A percentile compares a stretch with the other conserved stretches of the same genome.
Conservation (phyloP, 2,329 filamentous ascomycete species). For the Colletotrichum incanum region DNA sequence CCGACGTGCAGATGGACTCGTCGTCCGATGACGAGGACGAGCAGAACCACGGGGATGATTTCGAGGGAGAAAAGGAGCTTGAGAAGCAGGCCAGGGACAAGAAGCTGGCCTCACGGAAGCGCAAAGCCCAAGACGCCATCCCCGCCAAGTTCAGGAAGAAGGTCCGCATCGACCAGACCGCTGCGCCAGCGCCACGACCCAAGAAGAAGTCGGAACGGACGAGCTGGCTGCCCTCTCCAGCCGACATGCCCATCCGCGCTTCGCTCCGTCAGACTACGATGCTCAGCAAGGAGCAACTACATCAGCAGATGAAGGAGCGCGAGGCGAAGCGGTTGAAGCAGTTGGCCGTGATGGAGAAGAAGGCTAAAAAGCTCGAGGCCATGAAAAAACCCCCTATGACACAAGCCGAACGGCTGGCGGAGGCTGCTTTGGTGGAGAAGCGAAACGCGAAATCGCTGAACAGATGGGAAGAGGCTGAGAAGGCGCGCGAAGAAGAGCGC, state of each 20-base stretch:
- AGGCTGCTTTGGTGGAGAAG: slow-evolving; percentile 87
- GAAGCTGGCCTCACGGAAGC: slow-evolving; percentile 79
- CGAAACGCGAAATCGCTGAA: slow-evolving; percentile 92
- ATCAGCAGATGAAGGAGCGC: slow-evolving; percentile 82
- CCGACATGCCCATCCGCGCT: slow-evolving; percentile 71
- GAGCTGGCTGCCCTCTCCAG: slow-evolving; percentile 70
- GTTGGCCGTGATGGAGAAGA: slow-evolving; percentile 76
- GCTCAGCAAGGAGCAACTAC: slow-evolving; percentile 73
- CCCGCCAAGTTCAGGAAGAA: slow-evolving; percentile 81
- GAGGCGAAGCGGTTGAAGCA: slow-evolving; percentile 81
- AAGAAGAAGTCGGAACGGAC: slow-evolving; percentile 74
- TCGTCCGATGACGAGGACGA: slow-evolving; percentile 89
- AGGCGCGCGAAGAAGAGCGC: slow-evolving; percentile 87
- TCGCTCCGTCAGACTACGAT: slow-evolving; percentile 72
- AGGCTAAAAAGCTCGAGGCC: slow-evolving; percentile 79
- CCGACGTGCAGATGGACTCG: slow-evolving; percentile 89
- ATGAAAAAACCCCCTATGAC: slow-evolving; percentile 87
- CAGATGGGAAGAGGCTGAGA: slow-evolving; percentile 94
- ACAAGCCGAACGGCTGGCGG: slow-evolving; percentile 86
- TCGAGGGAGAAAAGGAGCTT: slow-evolving; percentile 90
- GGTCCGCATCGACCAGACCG: slow-evolving; percentile 75
- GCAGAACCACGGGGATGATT: slow-evolving; percentile 75
- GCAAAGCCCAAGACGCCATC: slow-evolving; percentile 84
- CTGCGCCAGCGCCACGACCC: slow-evolving; percentile 62
- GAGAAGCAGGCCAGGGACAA: slow-evolving; percentile 82